phyloP scores from a whole-genome alignment of 345 rosid genomes.

The Eutrema yunnanense region DNA sequence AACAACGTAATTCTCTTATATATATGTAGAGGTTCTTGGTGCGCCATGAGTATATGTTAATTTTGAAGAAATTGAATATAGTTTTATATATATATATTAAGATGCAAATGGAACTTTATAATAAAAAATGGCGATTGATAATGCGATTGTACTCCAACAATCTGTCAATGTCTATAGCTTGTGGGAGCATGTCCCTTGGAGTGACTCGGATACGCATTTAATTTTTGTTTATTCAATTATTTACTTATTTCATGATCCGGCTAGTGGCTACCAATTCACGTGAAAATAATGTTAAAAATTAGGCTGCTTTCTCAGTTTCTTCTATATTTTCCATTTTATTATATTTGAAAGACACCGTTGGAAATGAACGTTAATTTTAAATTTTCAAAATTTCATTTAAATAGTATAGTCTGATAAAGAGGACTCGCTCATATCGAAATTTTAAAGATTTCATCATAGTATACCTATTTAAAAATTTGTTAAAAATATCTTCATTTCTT shows the following conservation, averaged over 20 bases:
- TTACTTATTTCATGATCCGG: not conserved
- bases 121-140: slow-evolving; percentile 13
- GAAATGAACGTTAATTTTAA: too few species aligned
- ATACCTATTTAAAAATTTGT: too few species aligned
- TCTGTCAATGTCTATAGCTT: slow-evolving; percentile 29
- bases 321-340: not conserved
- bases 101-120: slow-evolving; percentile 1
- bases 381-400: too few species aligned
- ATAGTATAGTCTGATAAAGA: too few species aligned
- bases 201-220: slow-evolving; percentile 33
- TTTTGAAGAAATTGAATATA: not conserved
- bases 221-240: slow-evolving; percentile 9
- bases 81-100: not conserved
- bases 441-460: too few species aligned
- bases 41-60: not conserved
- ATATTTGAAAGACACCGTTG: too few species aligned
- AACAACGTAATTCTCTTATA: not conserved
- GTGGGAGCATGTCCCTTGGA: slow-evolving; percentile 38
- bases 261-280: slow-evolving; percentile 26
- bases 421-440: too few species aligned
- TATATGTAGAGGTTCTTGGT: not conserved
- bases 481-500: too few species aligned
- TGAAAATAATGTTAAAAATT: slow-evolving; percentile 21
- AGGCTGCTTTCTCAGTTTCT: not conserved
- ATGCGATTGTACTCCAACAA: slow-evolving; percentile 30